Evolutionary conservation across 2,329 filamentous ascomycete genomes (phyloP), one percentile per base, ranked within the genome.

Genomic region (Atkinsonella texensis): DNA sequence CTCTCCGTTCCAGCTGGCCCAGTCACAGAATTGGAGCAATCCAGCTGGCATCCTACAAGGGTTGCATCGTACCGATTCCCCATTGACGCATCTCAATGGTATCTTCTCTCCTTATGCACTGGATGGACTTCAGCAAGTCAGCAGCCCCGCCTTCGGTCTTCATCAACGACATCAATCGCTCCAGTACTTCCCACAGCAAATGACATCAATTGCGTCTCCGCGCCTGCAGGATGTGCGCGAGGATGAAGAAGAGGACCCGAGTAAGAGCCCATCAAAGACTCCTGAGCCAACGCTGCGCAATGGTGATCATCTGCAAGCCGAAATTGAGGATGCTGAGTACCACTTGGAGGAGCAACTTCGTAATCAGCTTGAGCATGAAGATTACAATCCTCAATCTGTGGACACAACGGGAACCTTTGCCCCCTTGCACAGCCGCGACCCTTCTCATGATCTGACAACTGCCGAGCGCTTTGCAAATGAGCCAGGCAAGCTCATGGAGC

Each of bases 261-360:
- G 62, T 58, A 75, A 79, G 65, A 78, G 71, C 52, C 73, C 72
- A 10, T 78, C 75, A 1, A 77, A 75, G 60, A 77, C 75, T 0
- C 74, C 77, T 0, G 76, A 82, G 58, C 70, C 75, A 10, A 52
- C 59, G 11, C 67, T 68, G 46, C 70, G 70, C 45, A 69, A 75
- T 49, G 67, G 70, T 46, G 85, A 90, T 59, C 89, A 89, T 58
- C 75, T 95, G 23, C 89, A 95, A 64, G 84, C 84, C 55, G 89
- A 93, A 58, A 84, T 94, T 52, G 85, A 93, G 48, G 86, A 90
- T 61, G 84, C 87, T 4, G 87, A 95, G 60, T 91, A 93, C 62
- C 87, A 91, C 59, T 68, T 93, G 55, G 87, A 90, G 63, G 82
- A 89, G 63, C 83, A 87, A 54, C 81, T 90, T 55, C 82, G 87